A percentile compares a stretch with the other conserved stretches of the same genome.
Evolutionary conservation across 257 asterid species (phyloP).

Genomic region (Oldenlandia corymbosa): DNA sequence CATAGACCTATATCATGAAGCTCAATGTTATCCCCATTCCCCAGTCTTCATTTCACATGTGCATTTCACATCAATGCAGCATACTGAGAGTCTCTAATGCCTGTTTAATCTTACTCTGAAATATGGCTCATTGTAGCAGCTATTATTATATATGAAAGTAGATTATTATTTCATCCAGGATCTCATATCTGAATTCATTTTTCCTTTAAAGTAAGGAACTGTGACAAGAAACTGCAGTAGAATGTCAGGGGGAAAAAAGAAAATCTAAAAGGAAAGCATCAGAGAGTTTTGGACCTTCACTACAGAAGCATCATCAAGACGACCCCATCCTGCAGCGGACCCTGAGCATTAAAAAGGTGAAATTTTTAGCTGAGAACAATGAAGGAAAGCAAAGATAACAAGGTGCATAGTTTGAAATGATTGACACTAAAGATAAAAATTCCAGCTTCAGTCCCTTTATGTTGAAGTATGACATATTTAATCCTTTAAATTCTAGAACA

Average conservation of each 20-base stretch:
- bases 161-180: no score
- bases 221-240: background rate
- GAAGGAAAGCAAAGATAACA: background rate
- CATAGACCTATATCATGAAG: constrained; percentile 62
- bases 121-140: no score
- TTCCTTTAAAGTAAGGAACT: no score
- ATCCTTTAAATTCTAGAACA: no score
- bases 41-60: background rate
- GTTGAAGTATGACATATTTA: no score
- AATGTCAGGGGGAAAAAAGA: background rate
- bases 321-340: constrained; percentile 99
- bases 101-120: background rate
- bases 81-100: no score
- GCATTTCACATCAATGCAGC: background rate
- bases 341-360: constrained; percentile 44
- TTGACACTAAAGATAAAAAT: no score
- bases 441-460: no score
- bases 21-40: constrained; percentile 1
- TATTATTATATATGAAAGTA: no score
- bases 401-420: background rate
- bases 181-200: no score
- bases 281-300: constrained; percentile 66
- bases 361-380: background rate
- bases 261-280: constrained; percentile 7
- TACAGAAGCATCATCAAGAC: constrained; percentile 87